phyloP scores from a whole-genome alignment of 805 yeast genomes.

The Teunomyces gatunensis region DNA sequence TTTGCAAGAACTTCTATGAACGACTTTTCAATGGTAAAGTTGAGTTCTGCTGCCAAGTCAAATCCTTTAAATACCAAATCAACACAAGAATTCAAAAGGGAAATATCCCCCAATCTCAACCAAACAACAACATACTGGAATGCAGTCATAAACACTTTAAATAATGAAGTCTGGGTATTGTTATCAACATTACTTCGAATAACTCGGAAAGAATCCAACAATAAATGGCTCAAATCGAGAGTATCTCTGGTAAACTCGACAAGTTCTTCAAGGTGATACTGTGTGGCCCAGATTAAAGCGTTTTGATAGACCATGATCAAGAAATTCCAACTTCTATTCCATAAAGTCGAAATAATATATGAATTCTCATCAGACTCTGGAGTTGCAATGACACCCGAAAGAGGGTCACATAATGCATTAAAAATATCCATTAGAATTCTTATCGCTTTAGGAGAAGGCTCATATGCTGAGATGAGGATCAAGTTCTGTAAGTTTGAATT shows the following conservation, averaged over 20 bases:
- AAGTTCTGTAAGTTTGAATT: conserved; percentile 45
- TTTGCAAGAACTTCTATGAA: conserved; percentile 57
- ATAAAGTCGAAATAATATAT: conserved; percentile 41
- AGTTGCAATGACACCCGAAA: conserved; percentile 50
- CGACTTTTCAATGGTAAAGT: conserved; percentile 49
- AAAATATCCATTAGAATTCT: conserved; percentile 73
- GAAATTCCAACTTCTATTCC: conserved; percentile 75
- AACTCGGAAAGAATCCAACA: conserved; percentile 65
- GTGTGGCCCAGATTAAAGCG: conserved; percentile 74
- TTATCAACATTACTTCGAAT: conserved; percentile 11
- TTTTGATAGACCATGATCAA: conserved; percentile 63
- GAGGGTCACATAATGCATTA: conserved; percentile 61
- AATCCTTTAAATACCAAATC: conserved; percentile 63
- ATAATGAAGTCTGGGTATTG: conserved; percentile 23
- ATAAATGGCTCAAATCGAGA: conserved; percentile 67
- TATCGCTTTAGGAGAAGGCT: conserved; percentile 74
- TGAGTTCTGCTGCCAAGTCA: conserved; percentile 57
- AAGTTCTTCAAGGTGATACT: conserved; percentile 53
- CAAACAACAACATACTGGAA: conserved; percentile 70
- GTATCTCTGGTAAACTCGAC: conserved; percentile 86
- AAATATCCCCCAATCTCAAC: conserved; percentile 79
- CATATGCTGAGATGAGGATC: conserved; percentile 50
- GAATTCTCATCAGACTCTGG: conserved; percentile 8
- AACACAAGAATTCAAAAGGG: conserved; percentile 71
- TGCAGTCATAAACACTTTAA: conserved; percentile 56